Evolutionary conservation across 2,329 filamentous ascomycete species (phyloP).

Genomic region (Trichoderma guizhouense): DNA sequence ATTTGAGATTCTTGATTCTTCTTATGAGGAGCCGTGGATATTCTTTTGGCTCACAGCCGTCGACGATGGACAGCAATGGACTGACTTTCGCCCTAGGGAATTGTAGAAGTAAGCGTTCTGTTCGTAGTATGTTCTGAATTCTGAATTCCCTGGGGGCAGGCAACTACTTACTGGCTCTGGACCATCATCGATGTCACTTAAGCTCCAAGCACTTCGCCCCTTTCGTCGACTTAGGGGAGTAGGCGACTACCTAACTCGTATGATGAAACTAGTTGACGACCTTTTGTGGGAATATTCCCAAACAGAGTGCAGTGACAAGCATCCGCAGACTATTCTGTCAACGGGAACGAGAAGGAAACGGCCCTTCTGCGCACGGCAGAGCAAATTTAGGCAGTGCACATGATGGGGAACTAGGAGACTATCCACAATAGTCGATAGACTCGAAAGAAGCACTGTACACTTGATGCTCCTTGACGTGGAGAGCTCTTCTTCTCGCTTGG

Average conservation of each 20-base stretch:
- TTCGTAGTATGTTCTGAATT: background rate
- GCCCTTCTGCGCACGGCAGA: background rate
- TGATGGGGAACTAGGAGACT: background rate
- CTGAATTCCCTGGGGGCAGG: background rate
- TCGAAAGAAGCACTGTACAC: background rate
- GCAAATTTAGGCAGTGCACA: background rate
- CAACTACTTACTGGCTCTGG: background rate
- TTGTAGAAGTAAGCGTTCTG: background rate
- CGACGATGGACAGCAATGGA: background rate
- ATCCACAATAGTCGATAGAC: background rate
- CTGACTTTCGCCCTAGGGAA: background rate
- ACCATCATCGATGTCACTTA: background rate
- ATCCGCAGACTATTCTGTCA: background rate
- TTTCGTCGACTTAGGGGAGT: background rate
- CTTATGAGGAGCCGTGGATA: no score
- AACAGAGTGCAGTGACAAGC: background rate
- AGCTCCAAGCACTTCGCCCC: background rate
- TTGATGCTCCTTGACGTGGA: background rate
- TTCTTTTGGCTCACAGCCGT: background rate
- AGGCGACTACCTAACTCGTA: background rate
- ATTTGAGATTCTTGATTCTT: background rate
- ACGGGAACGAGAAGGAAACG: background rate
- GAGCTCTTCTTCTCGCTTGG: slow-evolving; percentile 5
- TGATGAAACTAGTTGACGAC: background rate
- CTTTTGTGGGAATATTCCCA: background rate